Conservation (phyloP, 306 rosid species). For the Bauhinia variegata region DNA sequence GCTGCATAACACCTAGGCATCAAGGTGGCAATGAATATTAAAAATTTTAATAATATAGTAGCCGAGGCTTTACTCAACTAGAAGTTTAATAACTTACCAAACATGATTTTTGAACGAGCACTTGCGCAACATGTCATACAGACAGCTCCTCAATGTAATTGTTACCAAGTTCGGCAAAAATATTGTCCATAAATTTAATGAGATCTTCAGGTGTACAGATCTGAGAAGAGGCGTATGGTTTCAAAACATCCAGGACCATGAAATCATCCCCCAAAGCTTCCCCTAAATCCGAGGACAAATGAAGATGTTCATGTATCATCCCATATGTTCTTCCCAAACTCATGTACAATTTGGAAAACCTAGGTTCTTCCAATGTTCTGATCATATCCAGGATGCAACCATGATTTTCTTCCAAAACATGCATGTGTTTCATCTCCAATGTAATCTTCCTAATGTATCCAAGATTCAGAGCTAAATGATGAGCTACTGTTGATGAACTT, state of each 20-base stretch:
- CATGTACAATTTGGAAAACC: slow-evolving; percentile 53
- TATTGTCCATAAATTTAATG: slow-evolving; percentile 46
- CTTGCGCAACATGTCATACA: slow-evolving; percentile 1
- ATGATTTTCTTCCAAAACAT: slow-evolving; percentile 57
- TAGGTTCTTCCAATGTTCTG: slow-evolving; percentile 52
- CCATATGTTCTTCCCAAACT: slow-evolving; percentile 54
- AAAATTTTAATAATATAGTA: slow-evolving; percentile 11
- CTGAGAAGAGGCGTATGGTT: slow-evolving; percentile 46
- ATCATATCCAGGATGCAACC: slow-evolving; percentile 52
- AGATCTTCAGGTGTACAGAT: slow-evolving; percentile 65
- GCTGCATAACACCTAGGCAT: not conserved
- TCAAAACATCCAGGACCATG: slow-evolving; percentile 38
- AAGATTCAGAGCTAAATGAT: slow-evolving; percentile 65
- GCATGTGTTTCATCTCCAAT: slow-evolving; percentile 48
- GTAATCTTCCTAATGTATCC: slow-evolving; percentile 48
- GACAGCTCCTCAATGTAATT: slow-evolving; percentile 14
- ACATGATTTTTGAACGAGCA: slow-evolving; percentile 14
- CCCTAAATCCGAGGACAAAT: slow-evolving; percentile 30
- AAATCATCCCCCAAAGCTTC: slow-evolving; percentile 43
- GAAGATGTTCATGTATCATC: slow-evolving; percentile 44
- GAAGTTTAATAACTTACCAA: slow-evolving; percentile 22
- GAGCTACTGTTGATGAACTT: slow-evolving; percentile 43
- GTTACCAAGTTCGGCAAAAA: slow-evolving; percentile 37
- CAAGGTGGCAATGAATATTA: slow-evolving; percentile 1
- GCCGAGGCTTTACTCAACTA: slow-evolving; percentile 20